A percentile compares a stretch with the other conserved stretches of the same genome.
These are phyloP conservation scores for Ustilago sp. DNA, from an alignment of 1,284 basidiomycete species.

Conservation along the genomic window DNA sequence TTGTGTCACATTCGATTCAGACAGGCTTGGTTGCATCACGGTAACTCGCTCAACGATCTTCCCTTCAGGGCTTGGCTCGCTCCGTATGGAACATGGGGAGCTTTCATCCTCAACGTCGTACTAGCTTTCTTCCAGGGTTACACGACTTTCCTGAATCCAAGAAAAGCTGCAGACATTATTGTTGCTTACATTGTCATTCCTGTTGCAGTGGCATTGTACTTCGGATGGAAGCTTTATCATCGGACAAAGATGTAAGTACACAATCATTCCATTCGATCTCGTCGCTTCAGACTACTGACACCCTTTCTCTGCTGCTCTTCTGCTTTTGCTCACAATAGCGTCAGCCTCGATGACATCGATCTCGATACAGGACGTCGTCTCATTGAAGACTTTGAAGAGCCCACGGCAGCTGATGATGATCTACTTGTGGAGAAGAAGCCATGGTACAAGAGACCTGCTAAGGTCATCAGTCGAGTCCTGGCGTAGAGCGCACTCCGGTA, in stretches of 20 bases:
- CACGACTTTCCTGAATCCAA: constrained; percentile 43
- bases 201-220: constrained; percentile 81
- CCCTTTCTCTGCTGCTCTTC: neutral
- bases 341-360: constrained; percentile 39
- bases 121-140: constrained; percentile 58
- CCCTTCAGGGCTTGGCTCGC: constrained; percentile 46
- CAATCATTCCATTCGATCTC: neutral
- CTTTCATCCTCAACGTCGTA: constrained; percentile 43
- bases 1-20: constrained; percentile 57
- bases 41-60: constrained; percentile 37
- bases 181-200: constrained; percentile 82
- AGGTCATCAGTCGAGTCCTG: constrained; percentile 25
- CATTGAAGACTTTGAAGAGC: constrained; percentile 22
- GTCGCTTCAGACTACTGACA: neutral
- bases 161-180: constrained; percentile 76
- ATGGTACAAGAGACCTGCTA: constrained; percentile 35
- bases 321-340: constrained; percentile 2
- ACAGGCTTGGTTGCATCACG: constrained; percentile 43
- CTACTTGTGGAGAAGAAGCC: constrained; percentile 2
- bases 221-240: constrained; percentile 74
- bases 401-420: neutral
- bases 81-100: constrained; percentile 38
- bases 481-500: constrained; percentile 5
- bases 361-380: constrained; percentile 37
- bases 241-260: constrained; percentile 65